phyloP scores from a whole-genome alignment of 495 filamentous ascomycete genomes.

The Neurospora tetraspora region DNA sequence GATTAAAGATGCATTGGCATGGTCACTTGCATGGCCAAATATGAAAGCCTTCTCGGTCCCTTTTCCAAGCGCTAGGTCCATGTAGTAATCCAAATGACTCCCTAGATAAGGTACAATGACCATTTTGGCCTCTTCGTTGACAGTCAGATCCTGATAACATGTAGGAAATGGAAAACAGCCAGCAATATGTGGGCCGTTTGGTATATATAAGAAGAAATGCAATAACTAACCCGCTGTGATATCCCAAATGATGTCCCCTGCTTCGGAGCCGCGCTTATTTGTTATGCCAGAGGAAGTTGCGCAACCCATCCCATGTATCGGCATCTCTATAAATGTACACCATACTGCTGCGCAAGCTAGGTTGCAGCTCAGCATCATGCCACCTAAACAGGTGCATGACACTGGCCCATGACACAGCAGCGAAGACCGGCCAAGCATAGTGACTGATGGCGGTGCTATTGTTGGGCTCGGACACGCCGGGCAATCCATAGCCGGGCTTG shows the following conservation, averaged over 20 bases:
- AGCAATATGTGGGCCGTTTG: neutral
- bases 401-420: slow-evolving; percentile 72
- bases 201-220: neutral
- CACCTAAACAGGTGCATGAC: slow-evolving; percentile 96
- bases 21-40: neutral
- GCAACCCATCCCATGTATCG: slow-evolving; percentile 73
- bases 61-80: neutral
- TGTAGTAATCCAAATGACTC: neutral
- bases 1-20: neutral
- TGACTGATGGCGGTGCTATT: slow-evolving; percentile 40
- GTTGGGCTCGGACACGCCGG: slow-evolving; percentile 30
- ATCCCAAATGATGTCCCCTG: neutral
- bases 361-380: slow-evolving; percentile 81
- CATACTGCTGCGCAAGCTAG: slow-evolving; percentile 92
- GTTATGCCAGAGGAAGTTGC: slow-evolving; percentile 74
- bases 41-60: neutral
- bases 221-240: neutral
- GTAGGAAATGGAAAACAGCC: neutral
- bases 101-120: neutral
- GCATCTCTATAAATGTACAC: slow-evolving; percentile 85
- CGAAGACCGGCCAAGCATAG: slow-evolving; percentile 86
- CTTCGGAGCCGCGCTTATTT: slow-evolving; percentile 40
- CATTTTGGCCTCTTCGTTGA: neutral
- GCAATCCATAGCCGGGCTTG: slow-evolving; percentile 44
- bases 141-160: neutral